Evolutionary conservation across 768 basidiomycete species (phyloP), one percentile per base, ranked within the genome.

Genomic region (Zangia roseola): DNA sequence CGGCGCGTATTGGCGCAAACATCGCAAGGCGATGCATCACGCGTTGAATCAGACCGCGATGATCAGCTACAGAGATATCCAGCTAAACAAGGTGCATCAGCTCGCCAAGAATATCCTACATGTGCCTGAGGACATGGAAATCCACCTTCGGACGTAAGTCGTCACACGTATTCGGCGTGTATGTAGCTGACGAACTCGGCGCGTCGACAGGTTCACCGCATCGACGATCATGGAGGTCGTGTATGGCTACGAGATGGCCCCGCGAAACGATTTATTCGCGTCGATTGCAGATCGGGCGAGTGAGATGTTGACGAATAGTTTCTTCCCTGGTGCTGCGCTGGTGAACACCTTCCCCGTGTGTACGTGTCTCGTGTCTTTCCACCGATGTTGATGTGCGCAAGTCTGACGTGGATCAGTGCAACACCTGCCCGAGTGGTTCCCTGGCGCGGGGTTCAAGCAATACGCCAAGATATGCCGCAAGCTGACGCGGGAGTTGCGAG

Each of bases 11-110:
- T 76, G 74, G 75, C 65, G 71, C 8, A 58, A 53, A 26, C 69
- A 74, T 46, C 56, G 73, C 28, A 64, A 68, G 38, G 60, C 69
- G 28, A 67, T 68, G 49, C 71, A 73, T 35, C 69, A 74, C 30
- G 57, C 56, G n/a, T 62, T 74, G 53, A 62, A 60, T 37, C 63
- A 60, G n/a, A 63, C 61, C 5, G 62, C 64, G 0, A 51, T 61
- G 50, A 5, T 58, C n/a, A 52, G 51, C 12, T 75, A 71, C 37
- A 54, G 58, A 0, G 55, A 57, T 4, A 55, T 73, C 7, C 72
- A 76, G 40, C 53, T 61, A 12, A 47, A 52, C 39, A 70, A 63
- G 47, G 59, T 67, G 2, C 61, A 60, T 19, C 63, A 64, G 10
- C 57, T 75, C 40, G 55, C 72, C 2, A 53, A 47, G 19, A 61